Evolutionary conservation across 2,329 filamentous ascomycete species (phyloP), one percentile per base, ranked within the genome.

Genomic region (Coniochaeta sp.): DNA sequence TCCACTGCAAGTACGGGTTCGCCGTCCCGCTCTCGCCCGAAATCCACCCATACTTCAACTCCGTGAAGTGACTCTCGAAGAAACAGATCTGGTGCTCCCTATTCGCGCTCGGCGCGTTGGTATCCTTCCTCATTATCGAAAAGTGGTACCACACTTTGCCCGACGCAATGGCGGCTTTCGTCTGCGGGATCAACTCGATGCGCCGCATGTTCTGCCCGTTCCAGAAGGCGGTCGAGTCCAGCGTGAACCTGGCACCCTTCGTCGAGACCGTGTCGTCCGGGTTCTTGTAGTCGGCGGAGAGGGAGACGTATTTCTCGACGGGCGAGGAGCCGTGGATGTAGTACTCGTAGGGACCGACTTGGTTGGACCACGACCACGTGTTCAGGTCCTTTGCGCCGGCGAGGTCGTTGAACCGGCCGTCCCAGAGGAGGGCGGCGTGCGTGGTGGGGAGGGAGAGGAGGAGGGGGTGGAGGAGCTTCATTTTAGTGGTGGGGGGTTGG

Each of bases 131-230:
- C 73, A 78, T 81, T 57, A 89, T 77, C 54, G 77, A 83, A 69
- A 89, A 89, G 67, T 89, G 86, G 67, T 89, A 89, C 69, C 76
- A 86, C 30, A 87, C 77, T 48, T 79, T 83, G 42, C 85, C 85
- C n/a, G 67, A 61, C 58, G 81, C 83, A 65, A 89, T 85, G 53
- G 82, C 74, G 0, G 80, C 80, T 2, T 67, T 77, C 0, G 84
- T 87, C 68, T 87, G 82, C 8, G 86, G 85, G 57, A 90, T 89
- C 54, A 89, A 71, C 69, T 89, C 86, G 0, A 83, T 88, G 49
- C 86, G 78, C 64, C 84, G 81, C 86, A 89, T 89, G 47, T 67
- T 79, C 63, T 87, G 83, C 20, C 81, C 82, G 66, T 89, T 84
- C 85, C 85, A 89, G 65, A 81, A 86, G 1, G 85, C 76, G 1